Conservation (phyloP, 2,329 filamentous ascomycete species). For the Cyphellophora attinorum region DNA sequence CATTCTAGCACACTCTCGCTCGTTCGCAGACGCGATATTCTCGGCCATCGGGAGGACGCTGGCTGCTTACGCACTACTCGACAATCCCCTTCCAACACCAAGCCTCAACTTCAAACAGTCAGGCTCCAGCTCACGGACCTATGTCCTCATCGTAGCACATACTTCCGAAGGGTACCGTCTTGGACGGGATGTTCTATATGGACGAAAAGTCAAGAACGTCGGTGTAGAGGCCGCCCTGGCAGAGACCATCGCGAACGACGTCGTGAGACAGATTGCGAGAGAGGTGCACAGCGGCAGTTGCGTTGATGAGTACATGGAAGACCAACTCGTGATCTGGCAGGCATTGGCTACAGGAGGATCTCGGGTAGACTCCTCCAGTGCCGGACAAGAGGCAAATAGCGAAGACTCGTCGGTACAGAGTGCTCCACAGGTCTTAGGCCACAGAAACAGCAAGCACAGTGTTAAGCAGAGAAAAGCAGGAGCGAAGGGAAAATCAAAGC, state of each 20-base stretch:
- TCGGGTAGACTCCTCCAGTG: constrained; percentile 18
- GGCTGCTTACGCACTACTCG: not conserved
- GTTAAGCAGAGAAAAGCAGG: too few species aligned
- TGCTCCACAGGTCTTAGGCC: too few species aligned
- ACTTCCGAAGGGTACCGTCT: constrained; percentile 38
- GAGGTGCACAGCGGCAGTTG: constrained; percentile 39
- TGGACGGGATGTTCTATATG: constrained; percentile 40
- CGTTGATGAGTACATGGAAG: constrained; percentile 46
- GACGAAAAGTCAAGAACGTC: constrained; percentile 23
- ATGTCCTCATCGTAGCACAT: constrained; percentile 47
- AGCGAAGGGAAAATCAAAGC: constrained; percentile 2
- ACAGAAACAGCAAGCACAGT: too few species aligned
- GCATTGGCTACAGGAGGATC: constrained; percentile 39
- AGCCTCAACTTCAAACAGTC: constrained; percentile 23
- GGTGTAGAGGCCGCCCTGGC: constrained; percentile 10
- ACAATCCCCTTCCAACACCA: constrained; percentile 3
- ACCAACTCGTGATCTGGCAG: constrained; percentile 52
- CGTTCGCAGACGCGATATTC: constrained; percentile 1
- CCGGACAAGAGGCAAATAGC: constrained; percentile 5
- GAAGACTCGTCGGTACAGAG: constrained; percentile 8
- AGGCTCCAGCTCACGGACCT: constrained; percentile 35
- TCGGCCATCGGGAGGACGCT: not conserved
- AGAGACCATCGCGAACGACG: constrained; percentile 30
- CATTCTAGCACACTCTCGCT: constrained; percentile 21
- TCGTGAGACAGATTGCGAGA: constrained; percentile 32